Evolutionary conservation across 306 rosid species (phyloP).

Genomic region (Biancaea sappan): DNA sequence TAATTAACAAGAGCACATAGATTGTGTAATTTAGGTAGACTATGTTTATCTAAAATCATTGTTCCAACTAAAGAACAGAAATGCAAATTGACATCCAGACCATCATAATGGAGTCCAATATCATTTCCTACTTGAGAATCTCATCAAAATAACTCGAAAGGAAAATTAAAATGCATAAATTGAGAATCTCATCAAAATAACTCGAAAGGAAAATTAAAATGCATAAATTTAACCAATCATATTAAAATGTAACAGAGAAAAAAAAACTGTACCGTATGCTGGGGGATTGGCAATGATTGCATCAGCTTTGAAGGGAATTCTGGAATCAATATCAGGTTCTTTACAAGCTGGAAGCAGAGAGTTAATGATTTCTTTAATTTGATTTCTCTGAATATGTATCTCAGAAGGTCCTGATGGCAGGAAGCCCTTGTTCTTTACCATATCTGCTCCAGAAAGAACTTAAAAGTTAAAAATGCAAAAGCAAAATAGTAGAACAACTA

Average conservation of each 20-base stretch:
- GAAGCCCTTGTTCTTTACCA: constrained; percentile 99
- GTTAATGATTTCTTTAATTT: constrained; percentile 85
- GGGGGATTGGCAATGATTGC: constrained; percentile 99
- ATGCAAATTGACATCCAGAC: background rate
- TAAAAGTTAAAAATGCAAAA: constrained; percentile 21
- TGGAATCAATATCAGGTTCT: constrained; percentile 88
- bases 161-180: constrained; percentile 13
- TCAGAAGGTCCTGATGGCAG: constrained; percentile 99
- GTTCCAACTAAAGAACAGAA: background rate
- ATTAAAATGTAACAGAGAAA: constrained; percentile 9
- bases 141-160: constrained; percentile 9
- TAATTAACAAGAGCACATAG: background rate
- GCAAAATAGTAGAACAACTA: constrained; percentile 12
- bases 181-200: constrained; percentile 7
- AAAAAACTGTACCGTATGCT: constrained; percentile 73
- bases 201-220: constrained; percentile 13
- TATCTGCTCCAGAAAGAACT: constrained; percentile 61
- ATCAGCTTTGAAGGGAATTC: constrained; percentile 76
- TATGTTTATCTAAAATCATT: background rate
- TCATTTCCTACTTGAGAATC: constrained; percentile 7
- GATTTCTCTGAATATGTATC: constrained; percentile 87
- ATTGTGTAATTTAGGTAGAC: background rate
- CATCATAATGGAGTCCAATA: background rate
- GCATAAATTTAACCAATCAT: constrained; percentile 18
- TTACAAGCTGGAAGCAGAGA: constrained; percentile 91